Evolutionary conservation across 352 stramenopile genomes (phyloP).

Genomic region (Phytophthora citricola): DNA sequence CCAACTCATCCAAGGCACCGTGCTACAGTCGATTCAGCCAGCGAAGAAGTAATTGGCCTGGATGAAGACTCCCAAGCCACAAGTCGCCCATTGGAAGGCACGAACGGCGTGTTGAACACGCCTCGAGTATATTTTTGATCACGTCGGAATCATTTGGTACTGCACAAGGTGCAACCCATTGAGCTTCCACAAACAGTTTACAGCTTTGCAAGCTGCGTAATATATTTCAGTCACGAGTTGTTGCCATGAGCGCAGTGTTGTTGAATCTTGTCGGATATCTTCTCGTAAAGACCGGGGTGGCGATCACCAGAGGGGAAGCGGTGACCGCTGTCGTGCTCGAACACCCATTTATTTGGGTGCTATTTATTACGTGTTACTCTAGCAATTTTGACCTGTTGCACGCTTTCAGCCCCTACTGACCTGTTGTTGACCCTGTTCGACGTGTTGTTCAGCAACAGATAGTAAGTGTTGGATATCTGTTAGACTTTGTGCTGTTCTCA

Average conservation of each 20-base stretch:
- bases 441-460: no score
- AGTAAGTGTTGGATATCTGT: no score
- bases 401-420: no score
- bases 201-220: not conserved
- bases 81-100: conserved; percentile 24
- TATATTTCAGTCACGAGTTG: not conserved
- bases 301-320: conserved; percentile 34
- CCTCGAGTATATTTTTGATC: conserved; percentile 9
- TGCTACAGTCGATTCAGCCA: conserved; percentile 25
- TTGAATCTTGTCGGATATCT: conserved; percentile 28
- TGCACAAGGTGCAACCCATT: not conserved
- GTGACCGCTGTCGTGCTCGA: conserved; percentile 24
- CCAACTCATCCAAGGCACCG: conserved; percentile 64
- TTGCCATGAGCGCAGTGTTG: conserved; percentile 16
- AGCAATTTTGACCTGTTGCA: no score
- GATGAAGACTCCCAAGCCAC: not conserved
- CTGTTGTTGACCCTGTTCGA: no score
- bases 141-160: not conserved
- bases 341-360: not conserved
- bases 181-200: not conserved
- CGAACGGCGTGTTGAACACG: not conserved
- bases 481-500: no score
- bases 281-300: conserved; percentile 31
- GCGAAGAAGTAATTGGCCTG: conserved; percentile 19
- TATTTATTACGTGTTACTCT: no score